Conservation (phyloP, 2,329 filamentous ascomycete species). For the Dactylellina drechsleri region DNA sequence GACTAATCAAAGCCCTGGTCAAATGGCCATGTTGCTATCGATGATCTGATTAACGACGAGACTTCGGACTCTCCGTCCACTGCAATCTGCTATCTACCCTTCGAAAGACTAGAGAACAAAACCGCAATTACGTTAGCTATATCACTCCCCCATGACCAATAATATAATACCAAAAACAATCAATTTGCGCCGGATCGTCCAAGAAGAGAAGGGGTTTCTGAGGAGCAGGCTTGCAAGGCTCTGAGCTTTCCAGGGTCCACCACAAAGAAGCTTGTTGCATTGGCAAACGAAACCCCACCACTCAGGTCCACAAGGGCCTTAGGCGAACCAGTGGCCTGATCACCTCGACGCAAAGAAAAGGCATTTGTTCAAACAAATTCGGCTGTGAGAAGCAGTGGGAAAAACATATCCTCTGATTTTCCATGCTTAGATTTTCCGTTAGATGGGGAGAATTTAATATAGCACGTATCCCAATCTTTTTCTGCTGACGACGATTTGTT, state of each 20-base stretch:
- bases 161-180: background rate
- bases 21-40: too few species aligned
- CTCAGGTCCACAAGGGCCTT: background rate
- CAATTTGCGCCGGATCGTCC: background rate
- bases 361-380: background rate
- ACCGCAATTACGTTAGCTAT: slow-evolving; percentile 27
- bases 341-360: background rate
- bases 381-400: too few species aligned
- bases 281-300: background rate
- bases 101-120: slow-evolving; percentile 39
- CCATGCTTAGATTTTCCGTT: slow-evolving; percentile 29
- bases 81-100: slow-evolving; percentile 36
- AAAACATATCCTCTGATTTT: slow-evolving; percentile 28
- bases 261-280: background rate
- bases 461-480: slow-evolving; percentile 31
- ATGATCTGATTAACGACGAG: too few species aligned
- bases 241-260: slow-evolving; percentile 10
- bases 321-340: slow-evolving; percentile 27
- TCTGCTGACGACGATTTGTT: background rate
- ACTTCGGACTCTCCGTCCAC: slow-evolving; percentile 23
- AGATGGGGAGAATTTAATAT: slow-evolving; percentile 28
- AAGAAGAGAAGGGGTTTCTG: too few species aligned
- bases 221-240: too few species aligned
- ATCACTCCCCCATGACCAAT: background rate
- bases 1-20: too few species aligned